Evolutionary conservation across 78 protist genomes (phyloP), one percentile per base, ranked within the genome.

Genomic region (Planoprotostelium fungivorum): DNA sequence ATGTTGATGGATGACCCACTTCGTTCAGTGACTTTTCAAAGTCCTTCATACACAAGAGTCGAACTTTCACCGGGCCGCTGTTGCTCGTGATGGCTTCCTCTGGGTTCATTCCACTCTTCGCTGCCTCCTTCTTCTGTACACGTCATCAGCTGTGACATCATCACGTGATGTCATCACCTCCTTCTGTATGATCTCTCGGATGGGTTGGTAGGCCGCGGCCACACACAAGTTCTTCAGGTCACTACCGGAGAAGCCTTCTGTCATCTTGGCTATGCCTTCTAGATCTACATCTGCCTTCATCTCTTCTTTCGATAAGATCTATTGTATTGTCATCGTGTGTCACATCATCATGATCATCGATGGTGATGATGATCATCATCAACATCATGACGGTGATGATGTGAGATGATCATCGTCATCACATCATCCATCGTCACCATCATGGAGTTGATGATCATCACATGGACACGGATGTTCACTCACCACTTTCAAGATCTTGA

Each of bases 141-240:
- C 73, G 73, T 51, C 73, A 51, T 51, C 73, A 51, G n/a, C n/a
- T n/a, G 16, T 51, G 73, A 51, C 73, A 51, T 16, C 73, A 25
- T 25, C 5, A 5, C 16, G 16, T 51, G 31, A 51, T 51, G 16
- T 51, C 16, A n/a, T 51, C 16, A n/a, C 73, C 36, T 90, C 93
- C 38, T 23, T 86, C 31, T 0, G 35, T 29, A 88, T 9, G 29
- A 88, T 1, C 38, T 89, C 95, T 0, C 91, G 38, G 35, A 93
- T 89, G 25, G 95, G 95, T 9, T 87, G 88, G 84, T 89, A 93
- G 34, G 95, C 95, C 1, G 95, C 95, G 28, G 87, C 92, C 0
- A 38, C 86, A 23, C 94, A 91, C 34, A 94, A 36, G 29, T 89
- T 85, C 63, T 84, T 37, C 34, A 94, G 88, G 88, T 87, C 88